Conservation (phyloP, 2,329 filamentous ascomycete species). For the Colletotrichum lini region DNA sequence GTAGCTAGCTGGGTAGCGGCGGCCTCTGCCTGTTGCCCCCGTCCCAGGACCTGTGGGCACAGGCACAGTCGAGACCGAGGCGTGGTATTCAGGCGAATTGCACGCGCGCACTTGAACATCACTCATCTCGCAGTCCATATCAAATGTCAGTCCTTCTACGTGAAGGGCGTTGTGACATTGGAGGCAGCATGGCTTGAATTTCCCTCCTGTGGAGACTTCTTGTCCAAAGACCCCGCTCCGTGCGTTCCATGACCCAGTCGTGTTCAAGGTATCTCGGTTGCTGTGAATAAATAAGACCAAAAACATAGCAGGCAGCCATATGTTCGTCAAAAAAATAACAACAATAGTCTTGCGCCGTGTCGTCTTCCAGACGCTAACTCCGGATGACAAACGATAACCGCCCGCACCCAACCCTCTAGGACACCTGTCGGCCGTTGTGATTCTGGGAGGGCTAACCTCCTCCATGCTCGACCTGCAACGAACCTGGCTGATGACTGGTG, state of each 20-base stretch:
- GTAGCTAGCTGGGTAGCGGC: not conserved
- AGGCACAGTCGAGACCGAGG: constrained; percentile 4
- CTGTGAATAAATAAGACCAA: constrained; percentile 21
- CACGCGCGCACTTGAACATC: constrained; percentile 9
- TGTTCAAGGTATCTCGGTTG: constrained; percentile 41
- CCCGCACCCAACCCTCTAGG: constrained; percentile 7
- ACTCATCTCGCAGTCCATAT: constrained; percentile 10
- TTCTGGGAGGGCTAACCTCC: constrained; percentile 23
- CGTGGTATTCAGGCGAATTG: not conserved
- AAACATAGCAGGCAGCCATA: constrained; percentile 35
- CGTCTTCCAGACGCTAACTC: constrained; percentile 34
- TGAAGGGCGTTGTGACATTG: constrained; percentile 18
- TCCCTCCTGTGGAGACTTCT: constrained; percentile 31
- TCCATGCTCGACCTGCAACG: constrained; percentile 36
- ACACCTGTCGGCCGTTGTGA: constrained; percentile 15
- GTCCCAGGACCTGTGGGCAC: not conserved
- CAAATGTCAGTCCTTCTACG: not conserved
- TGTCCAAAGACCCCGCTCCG: constrained; percentile 16
- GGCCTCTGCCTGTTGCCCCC: not conserved
- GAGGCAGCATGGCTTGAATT: constrained; percentile 39
- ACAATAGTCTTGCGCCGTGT: constrained; percentile 25
- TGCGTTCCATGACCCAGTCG: constrained; percentile 26
- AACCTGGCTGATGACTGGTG: constrained; percentile 22
- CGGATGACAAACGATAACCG: constrained; percentile 6
- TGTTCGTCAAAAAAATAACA: constrained; percentile 33